Evolutionary conservation across 495 filamentous ascomycete genomes (phyloP), one percentile per base, ranked within the genome.

Genomic region (Podospora comata): DNA sequence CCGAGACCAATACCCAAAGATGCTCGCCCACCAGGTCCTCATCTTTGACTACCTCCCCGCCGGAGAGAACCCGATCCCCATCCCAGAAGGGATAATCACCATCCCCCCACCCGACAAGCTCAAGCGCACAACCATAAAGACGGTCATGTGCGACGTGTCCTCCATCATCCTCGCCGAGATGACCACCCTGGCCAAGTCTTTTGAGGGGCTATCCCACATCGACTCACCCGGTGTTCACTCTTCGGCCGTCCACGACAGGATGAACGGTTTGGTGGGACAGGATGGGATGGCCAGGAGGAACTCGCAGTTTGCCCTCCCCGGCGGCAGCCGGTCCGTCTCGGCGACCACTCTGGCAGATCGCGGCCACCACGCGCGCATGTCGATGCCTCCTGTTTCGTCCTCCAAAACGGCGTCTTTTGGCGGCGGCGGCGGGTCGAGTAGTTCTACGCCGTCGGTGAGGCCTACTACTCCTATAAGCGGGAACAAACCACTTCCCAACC

Each of bases 131-230:
- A 97, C 92, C 4, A 94, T 96, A 82, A 97, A 95, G 78, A 97
- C 92, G 2, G 86, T 96, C 69, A 89, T 98, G 84, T 97, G 95
- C 75, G 93, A 97, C 78, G 86, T 97, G 60, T 94, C 93, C 4
- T 90, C 92, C 20, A 73, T 90, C 19, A 79, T 99, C 54, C 83
- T 99, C 26, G 91, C 90, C 11, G 94, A 97, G 75, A 86, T 99
- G 85, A 91, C 91, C 34, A 89, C 88, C 4, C 88, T 96, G 68
- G 94, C 93, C 67, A 94, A 88, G 70, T 92, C 91, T 0, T 85
- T 94, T 63, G 94, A 97, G 78, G 91, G 80, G 19, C 85, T 92
- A 73, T 87, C 88, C 26, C 88, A 87, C 2, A 88, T 97, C 62
- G 91, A 95, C 64, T 96, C 94, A 0, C 94, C 92, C 1, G 83